phyloP scores from a whole-genome alignment of 2,329 filamentous ascomycete species.

The Colletotrichum camelliae region DNA sequence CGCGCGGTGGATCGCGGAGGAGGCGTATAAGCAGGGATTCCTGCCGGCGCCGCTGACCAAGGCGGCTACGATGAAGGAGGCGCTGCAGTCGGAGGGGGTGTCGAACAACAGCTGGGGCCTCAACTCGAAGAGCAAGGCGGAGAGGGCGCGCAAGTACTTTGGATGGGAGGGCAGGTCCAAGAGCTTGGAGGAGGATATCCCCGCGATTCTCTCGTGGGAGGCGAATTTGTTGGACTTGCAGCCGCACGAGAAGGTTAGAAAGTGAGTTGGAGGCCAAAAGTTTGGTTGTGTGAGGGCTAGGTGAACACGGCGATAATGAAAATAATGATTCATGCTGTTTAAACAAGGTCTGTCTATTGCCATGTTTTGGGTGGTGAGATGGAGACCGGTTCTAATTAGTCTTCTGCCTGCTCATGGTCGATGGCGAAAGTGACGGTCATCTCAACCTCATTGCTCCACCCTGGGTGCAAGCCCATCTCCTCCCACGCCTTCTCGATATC shows the following conservation, averaged over 20 bases:
- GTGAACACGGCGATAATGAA: neutral
- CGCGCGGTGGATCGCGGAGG: constrained; percentile 58
- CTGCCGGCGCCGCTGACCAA: constrained; percentile 31
- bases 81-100: constrained; percentile 28
- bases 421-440: constrained; percentile 65
- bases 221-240: constrained; percentile 41
- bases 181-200: constrained; percentile 43
- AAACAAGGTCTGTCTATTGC: neutral
- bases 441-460: constrained; percentile 82
- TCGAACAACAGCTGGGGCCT: constrained; percentile 35
- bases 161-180: constrained; percentile 47
- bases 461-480: constrained; percentile 69
- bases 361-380: neutral
- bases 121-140: constrained; percentile 50
- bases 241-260: constrained; percentile 26
- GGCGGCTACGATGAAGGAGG: constrained; percentile 32
- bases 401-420: constrained; percentile 27
- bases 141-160: constrained; percentile 49
- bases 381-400: neutral
- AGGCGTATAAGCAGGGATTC: constrained; percentile 49
- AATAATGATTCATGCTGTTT: neutral
- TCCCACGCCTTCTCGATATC: constrained; percentile 81
- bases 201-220: constrained; percentile 40
- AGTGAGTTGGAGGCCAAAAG: constrained; percentile 5
- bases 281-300: no score